Percentiles rank a stretch among this genome's conserved stretches.
phyloP scores from a whole-genome alignment of 225 moss, liverwort and hornwort species.

The Sphagnum tenellum region DNA sequence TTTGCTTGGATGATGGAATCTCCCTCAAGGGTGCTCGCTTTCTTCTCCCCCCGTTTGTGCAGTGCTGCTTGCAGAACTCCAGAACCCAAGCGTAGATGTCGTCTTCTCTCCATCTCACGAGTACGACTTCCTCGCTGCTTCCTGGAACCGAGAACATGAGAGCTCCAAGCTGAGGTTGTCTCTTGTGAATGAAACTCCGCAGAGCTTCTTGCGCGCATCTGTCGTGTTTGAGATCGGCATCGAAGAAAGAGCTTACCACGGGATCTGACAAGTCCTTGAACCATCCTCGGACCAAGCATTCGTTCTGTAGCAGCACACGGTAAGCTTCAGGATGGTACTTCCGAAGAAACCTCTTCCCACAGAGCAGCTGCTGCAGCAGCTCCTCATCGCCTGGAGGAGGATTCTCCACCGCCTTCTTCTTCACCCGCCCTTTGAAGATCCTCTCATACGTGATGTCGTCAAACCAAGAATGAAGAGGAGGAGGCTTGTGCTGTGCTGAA shows the following conservation, averaged over 20 bases:
- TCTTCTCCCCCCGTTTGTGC: neutral
- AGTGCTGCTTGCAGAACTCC: neutral
- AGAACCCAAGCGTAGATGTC: slow-evolving; percentile 1
- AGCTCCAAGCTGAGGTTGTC: neutral
- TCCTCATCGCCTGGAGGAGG: neutral
- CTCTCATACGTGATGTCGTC: neutral
- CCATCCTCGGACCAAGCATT: neutral
- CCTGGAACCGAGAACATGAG: neutral
- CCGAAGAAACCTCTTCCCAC: neutral
- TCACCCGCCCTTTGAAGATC: neutral
- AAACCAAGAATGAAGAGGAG: no score
- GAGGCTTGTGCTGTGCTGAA: no score
- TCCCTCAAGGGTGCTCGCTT: neutral
- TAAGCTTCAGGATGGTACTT: slow-evolving; percentile 1
- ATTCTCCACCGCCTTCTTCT: no score
- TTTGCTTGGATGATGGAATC: neutral
- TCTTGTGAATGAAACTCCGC: neutral
- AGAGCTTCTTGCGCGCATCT: neutral
- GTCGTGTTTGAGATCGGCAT: neutral
- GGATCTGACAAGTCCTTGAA: neutral
- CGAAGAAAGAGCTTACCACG: neutral
- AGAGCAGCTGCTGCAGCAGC: neutral
- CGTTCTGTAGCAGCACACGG: neutral
- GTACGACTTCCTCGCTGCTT: neutral
- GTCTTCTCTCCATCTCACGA: neutral